Evolutionary conservation across 139 green algal genomes (phyloP), one percentile per base, ranked within the genome.

Genomic region (Eudorina sp.): DNA sequence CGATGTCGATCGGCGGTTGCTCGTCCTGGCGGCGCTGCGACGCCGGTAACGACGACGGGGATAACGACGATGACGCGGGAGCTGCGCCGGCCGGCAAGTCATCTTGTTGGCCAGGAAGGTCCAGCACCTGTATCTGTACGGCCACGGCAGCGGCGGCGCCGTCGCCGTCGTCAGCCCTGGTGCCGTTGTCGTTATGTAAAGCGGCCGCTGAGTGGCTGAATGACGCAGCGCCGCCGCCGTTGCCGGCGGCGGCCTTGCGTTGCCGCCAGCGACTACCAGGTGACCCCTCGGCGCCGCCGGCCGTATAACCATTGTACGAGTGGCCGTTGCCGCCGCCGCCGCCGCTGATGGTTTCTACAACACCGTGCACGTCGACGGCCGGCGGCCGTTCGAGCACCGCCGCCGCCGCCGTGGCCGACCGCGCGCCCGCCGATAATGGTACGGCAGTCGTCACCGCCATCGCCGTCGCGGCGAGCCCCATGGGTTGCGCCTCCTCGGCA

Each of bases 301-400:
- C 64, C 18, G 25, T 27, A 27, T 13, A 23, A 73, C 3, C 29
- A 16, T 75, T 29, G 38, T 46, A 46, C 66, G 66, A 29, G 36
- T 75, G 5, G 23, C 70, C 70, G 16, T 79, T 53, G 19, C 41
- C 21, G 19, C 62, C 29, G 62, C n/a, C n/a, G 62, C 3, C 41
- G 38, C 36, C 69, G 31, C 34, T 5, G 38, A 38, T 16, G 7
- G 68, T 4, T 76, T 34, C 64, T 38, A 16, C 2, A 73, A 23
- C 3, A 29, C n/a, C 68, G 68, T 34, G n/a, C n/a, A n/a, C n/a
- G n/a, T 58, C 51, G 13, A 58, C 13, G 18, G 23, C 70, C 1
- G 70, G 70, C 41, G 73, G 75, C n/a, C 75, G 75, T 31, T 83
- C 75, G 11, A 83, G 18, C 4, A 83, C 75, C 40, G 48, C 75